Conservation (phyloP, 306 rosid genomes). For the apple (Malus domestica) region DNA sequence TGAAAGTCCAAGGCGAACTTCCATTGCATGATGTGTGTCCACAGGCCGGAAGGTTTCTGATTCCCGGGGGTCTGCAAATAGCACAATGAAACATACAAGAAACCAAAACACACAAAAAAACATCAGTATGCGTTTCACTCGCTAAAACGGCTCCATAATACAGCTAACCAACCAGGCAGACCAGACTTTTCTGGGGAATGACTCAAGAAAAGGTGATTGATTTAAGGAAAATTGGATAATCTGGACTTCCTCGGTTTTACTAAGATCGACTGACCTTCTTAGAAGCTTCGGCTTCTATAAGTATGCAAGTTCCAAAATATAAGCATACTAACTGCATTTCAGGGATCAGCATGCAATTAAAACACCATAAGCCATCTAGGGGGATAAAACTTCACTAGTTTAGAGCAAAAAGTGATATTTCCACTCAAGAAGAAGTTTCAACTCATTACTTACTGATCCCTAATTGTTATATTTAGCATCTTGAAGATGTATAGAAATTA, state of each 20-base stretch:
- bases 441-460: background rate
- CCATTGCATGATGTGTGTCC: slow-evolving; percentile 92
- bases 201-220: background rate
- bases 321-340: background rate
- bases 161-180: too few relatives aligned
- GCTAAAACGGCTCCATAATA: background rate
- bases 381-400: background rate
- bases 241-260: background rate
- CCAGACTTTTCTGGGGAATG: background rate
- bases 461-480: background rate
- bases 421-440: background rate
- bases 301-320: background rate
- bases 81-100: background rate
- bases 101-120: background rate
- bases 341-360: background rate
- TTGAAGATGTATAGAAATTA: background rate
- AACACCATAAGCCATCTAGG: background rate
- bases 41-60: slow-evolving; percentile 66
- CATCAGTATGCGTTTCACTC: background rate
- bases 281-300: background rate
- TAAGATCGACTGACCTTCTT: background rate
- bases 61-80: slow-evolving; percentile 73
- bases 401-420: background rate
- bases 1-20: slow-evolving; percentile 79
- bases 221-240: background rate